Conservation (phyloP, 169 alveolate species). For the Amoebophrya sp. region DNA sequence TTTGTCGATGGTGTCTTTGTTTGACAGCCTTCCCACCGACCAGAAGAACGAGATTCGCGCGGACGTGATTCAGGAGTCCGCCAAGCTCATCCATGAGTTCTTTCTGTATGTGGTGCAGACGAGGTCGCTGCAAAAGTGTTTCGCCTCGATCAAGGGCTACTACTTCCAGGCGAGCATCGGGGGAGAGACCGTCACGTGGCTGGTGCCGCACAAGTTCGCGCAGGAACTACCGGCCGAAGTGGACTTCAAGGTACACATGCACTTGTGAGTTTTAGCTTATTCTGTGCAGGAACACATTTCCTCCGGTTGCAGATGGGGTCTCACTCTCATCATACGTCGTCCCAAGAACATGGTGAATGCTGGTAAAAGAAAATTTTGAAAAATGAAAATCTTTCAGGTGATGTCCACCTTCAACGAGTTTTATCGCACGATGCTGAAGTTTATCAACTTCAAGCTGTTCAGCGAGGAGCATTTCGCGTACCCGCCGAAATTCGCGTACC, state of each 20-base stretch:
- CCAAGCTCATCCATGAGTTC: constrained; percentile 61
- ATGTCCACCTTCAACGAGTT: constrained; percentile 83
- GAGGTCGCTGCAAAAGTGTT: constrained; percentile 40
- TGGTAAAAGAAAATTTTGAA: too few relatives aligned
- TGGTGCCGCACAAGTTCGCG: constrained; percentile 91
- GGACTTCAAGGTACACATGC: constrained; percentile 75
- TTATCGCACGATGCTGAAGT: constrained; percentile 72
- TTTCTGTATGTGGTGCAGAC: constrained; percentile 51
- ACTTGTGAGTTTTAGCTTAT: background rate
- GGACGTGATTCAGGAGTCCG: constrained; percentile 47
- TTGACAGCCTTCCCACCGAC: constrained; percentile 46
- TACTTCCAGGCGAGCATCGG: constrained; percentile 89
- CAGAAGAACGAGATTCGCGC: constrained; percentile 28
- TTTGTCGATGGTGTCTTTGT: constrained; percentile 79
- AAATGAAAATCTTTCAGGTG: constrained; percentile 37
- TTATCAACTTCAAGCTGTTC: constrained; percentile 72
- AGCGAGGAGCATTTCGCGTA: constrained; percentile 7
- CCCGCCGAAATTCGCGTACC: constrained; percentile 22
- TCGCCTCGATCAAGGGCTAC: constrained; percentile 94
- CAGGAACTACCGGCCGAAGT: constrained; percentile 66
- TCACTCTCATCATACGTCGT: too few relatives aligned
- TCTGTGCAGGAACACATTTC: too few relatives aligned
- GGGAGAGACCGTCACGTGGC: constrained; percentile 90
- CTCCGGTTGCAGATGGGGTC: too few relatives aligned
- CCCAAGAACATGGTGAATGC: too few relatives aligned